Evolutionary conservation across 805 yeast genomes (phyloP).

Genomic region (Candida germanica): DNA sequence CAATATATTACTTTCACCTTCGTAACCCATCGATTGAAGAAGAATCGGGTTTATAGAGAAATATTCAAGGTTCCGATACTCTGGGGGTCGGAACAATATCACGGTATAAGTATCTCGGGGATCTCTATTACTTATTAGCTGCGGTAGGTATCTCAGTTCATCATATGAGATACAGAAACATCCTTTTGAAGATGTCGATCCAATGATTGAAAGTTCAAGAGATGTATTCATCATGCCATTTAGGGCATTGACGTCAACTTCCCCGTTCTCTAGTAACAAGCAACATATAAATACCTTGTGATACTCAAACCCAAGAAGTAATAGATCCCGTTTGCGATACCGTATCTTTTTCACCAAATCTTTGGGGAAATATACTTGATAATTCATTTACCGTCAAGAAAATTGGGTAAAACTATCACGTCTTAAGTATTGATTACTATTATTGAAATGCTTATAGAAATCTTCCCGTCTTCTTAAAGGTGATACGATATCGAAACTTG

Average conservation of each 20-base stretch:
- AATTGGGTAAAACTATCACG: slow-evolving; percentile 38
- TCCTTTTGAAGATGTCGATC: slow-evolving; percentile 2
- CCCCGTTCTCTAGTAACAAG: no score
- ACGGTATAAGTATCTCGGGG: slow-evolving; percentile 13
- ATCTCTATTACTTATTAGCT: no score
- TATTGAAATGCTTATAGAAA: slow-evolving; percentile 29
- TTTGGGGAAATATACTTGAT: slow-evolving; percentile 33
- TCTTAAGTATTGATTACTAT: slow-evolving; percentile 41
- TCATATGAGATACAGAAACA: neutral
- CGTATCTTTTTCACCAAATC: slow-evolving; percentile 19
- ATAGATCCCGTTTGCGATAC: neutral
- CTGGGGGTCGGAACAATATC: slow-evolving; percentile 67
- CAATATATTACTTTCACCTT: neutral
- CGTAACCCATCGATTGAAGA: slow-evolving; percentile 47
- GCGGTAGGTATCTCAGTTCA: no score
- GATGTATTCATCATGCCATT: slow-evolving; percentile 6
- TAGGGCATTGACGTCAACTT: slow-evolving; percentile 6
- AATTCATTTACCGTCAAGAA: slow-evolving; percentile 10
- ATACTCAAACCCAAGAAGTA: slow-evolving; percentile 9
- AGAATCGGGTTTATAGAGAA: slow-evolving; percentile 72
- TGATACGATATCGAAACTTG: neutral
- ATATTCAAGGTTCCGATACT: slow-evolving; percentile 67
- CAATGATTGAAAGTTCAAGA: slow-evolving; percentile 5
- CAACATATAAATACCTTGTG: slow-evolving; percentile 8
- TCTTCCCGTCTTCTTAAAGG: slow-evolving; percentile 1